Evolutionary conservation across 1,284 basidiomycete genomes (phyloP).

Genomic region (Meira miltonrushii): DNA sequence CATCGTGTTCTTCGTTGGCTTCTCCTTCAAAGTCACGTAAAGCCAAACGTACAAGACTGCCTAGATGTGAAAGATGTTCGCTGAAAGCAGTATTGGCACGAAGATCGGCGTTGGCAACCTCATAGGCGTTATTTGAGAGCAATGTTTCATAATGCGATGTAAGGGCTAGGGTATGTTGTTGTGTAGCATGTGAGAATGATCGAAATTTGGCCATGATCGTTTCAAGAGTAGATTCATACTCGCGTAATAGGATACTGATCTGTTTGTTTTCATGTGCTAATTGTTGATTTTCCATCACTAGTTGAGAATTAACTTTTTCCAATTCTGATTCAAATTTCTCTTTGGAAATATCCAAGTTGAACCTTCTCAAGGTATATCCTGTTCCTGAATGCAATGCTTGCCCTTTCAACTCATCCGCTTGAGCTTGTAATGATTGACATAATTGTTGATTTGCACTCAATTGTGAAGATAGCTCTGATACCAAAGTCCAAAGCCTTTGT

Average conservation of each 20-base stretch:
- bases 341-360: slow-evolving; percentile 90
- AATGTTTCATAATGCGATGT: slow-evolving; percentile 86
- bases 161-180: slow-evolving; percentile 81
- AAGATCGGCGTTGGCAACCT: slow-evolving; percentile 30
- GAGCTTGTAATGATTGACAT: slow-evolving; percentile 66
- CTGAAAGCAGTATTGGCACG: slow-evolving; percentile 30
- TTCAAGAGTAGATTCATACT: slow-evolving; percentile 91
- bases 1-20: slow-evolving; percentile 12
- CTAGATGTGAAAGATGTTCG: slow-evolving; percentile 31
- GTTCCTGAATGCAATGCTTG: slow-evolving; percentile 73
- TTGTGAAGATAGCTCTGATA: slow-evolving; percentile 58
- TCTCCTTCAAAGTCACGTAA: slow-evolving; percentile 39
- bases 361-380: slow-evolving; percentile 76
- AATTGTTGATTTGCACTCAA: slow-evolving; percentile 78
- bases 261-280: slow-evolving; percentile 92
- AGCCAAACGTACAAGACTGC: slow-evolving; percentile 33
- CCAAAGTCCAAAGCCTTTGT: slow-evolving; percentile 46
- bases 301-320: slow-evolving; percentile 79
- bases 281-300: slow-evolving; percentile 87
- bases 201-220: slow-evolving; percentile 95
- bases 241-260: slow-evolving; percentile 76
- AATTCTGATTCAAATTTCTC: slow-evolving; percentile 89
- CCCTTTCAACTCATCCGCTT: slow-evolving; percentile 70
- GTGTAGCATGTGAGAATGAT: slow-evolving; percentile 79
- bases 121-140: slow-evolving; percentile 55